phyloP scores from a whole-genome alignment of 2,329 filamentous ascomycete species.

The Gaeumannomyces sp. region DNA sequence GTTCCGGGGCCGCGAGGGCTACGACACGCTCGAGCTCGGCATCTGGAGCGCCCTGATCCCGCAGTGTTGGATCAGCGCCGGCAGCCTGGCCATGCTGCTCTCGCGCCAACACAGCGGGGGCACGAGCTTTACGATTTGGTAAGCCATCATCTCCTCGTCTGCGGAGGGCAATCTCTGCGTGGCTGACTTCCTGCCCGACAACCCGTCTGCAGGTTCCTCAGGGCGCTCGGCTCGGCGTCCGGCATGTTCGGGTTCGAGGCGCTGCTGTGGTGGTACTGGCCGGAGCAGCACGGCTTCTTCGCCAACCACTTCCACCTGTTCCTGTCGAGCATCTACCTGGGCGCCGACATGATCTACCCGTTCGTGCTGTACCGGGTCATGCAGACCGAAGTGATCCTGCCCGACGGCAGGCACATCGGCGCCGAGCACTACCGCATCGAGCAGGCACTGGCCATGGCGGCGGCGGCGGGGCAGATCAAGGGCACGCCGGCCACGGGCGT shows the following conservation, averaged over 20 bases:
- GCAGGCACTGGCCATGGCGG: conserved; percentile 6
- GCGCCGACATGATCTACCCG: conserved; percentile 39
- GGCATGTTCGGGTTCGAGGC: conserved; percentile 33
- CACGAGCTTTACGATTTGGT: conserved; percentile 42
- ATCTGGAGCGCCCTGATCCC: conserved; percentile 41
- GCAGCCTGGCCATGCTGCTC: conserved; percentile 36
- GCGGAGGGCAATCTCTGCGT: too few species aligned
- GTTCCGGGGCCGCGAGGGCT: conserved; percentile 32
- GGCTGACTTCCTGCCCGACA: background rate
- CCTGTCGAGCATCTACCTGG: conserved; percentile 31
- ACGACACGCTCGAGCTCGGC: conserved; percentile 43
- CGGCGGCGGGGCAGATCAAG: background rate
- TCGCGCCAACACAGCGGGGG: conserved; percentile 42
- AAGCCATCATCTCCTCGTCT: conserved; percentile 20
- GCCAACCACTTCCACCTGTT: conserved; percentile 36
- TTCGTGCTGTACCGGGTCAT: conserved; percentile 20
- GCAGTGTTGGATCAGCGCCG: conserved; percentile 35
- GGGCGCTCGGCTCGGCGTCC: conserved; percentile 35
- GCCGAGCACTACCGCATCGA: conserved; percentile 7
- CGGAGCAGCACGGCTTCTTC: conserved; percentile 42
- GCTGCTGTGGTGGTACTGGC: conserved; percentile 43
- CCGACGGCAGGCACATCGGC: conserved; percentile 7
- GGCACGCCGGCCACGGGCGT: background rate
- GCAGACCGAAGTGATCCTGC: conserved; percentile 9
- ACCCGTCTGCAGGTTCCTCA: conserved; percentile 31